Base-by-base conservation (phyloP, 164 flowering plant species). In the Berberis thunbergii region DNA sequence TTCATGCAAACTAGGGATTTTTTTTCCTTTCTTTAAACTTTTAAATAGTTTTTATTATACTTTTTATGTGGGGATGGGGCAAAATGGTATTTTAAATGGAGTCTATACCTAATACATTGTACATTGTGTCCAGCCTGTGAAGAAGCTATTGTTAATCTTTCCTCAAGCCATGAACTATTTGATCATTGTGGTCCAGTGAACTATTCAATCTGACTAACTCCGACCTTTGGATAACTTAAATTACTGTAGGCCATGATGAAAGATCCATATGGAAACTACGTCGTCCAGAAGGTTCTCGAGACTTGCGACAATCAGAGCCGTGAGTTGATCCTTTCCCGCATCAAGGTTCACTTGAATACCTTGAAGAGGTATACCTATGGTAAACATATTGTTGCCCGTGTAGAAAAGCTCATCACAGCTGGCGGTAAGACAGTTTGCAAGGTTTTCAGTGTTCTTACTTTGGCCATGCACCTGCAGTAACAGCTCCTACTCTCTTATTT, bases 221-320 rank as follows among this genome's bases (percentile, higher is more conserved):
- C 4, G 57, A 54, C 6, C 57, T 13, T 4, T 26, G 2, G 1
- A 26, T 54, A 41, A 4, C 6, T 26, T 26, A 26, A 26, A 26
- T 26, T 10, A 3, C 4, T 26, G 69, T 87, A 89, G 97, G 88
- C 81, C n/a, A 90, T 90, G 97, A 90, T 90, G 97, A 88, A 88
- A 77, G 93, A 91, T 77, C 91, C 81, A 11, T 91, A 83, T 76
- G 97, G 90, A 55, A 91, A 91, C 77, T 88, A 91, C 62, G 97
- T 91, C 12, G 96, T 91, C 59, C 93, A 88, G 72, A 91, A 88
- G 76, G 86, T 91, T 64, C 80, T 91, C 41, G 96, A 91, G 73
- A 86, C 83, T 6, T 91, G 96, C 64, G 83, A 84, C 66, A 89
- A 88, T 59, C 83, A 76, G 64, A 86, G 78, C 62, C 88, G 85